A percentile compares a stretch with the other conserved stretches of the same genome.
Conservation (phyloP, 2,329 filamentous ascomycete genomes). For the Grosmannia clavigera region DNA sequence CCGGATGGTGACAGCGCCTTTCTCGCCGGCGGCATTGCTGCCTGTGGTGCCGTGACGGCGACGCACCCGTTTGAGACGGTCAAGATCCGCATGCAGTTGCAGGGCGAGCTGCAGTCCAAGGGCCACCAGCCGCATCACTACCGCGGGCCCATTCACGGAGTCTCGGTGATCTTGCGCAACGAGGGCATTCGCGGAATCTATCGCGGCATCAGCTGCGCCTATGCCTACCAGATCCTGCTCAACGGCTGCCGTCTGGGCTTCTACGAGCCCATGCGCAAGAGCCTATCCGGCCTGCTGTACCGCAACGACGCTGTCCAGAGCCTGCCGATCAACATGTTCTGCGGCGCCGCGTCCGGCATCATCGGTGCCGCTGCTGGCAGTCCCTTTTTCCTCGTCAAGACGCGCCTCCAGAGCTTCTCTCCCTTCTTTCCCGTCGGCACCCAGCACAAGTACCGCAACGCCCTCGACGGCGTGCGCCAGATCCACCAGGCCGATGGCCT, state of each 20-base stretch:
- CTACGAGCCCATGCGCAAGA: slow-evolving; percentile 84
- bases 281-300: slow-evolving; percentile 57
- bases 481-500: slow-evolving; percentile 72
- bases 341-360: slow-evolving; percentile 78
- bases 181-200: slow-evolving; percentile 80
- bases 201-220: slow-evolving; percentile 81
- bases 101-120: slow-evolving; percentile 87
- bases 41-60: slow-evolving; percentile 92
- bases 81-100: slow-evolving; percentile 95
- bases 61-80: slow-evolving; percentile 98
- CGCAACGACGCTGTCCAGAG: slow-evolving; percentile 65
- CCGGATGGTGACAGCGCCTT: slow-evolving; percentile 50
- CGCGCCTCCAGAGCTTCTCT: slow-evolving; percentile 84
- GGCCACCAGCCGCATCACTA: slow-evolving; percentile 79
- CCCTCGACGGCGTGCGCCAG: slow-evolving; percentile 66
- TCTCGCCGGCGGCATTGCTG: slow-evolving; percentile 89
- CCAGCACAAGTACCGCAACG: slow-evolving; percentile 86
- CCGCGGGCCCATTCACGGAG: slow-evolving; percentile 80
- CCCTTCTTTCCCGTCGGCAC: slow-evolving; percentile 89
- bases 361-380: slow-evolving; percentile 87
- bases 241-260: slow-evolving; percentile 95
- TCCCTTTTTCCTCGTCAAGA: slow-evolving; percentile 97
- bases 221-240: slow-evolving; percentile 89
- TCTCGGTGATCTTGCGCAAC: slow-evolving; percentile 79
- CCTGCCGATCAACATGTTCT: slow-evolving; percentile 84